Base-by-base conservation (phyloP, 2,329 filamentous ascomycete species). In the Corniculantispora saksenae region DNA sequence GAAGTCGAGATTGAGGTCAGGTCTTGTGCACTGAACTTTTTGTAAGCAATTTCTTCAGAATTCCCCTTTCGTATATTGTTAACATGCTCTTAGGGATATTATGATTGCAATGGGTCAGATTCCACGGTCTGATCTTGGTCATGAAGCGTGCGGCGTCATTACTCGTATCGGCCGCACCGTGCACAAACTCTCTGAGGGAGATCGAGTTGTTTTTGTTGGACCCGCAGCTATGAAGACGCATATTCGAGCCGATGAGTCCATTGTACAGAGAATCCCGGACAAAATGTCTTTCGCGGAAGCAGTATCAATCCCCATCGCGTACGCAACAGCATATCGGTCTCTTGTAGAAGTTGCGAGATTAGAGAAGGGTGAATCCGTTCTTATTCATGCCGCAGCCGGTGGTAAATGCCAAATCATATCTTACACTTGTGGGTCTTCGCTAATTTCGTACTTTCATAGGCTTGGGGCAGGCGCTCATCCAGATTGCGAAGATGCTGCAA, bases 351-450 rank as follows among this genome's bases (percentile, higher is more conserved):
- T 69, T n/a, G 75, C 70, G 4, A 62, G 68, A 3, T 66, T 77
- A 6, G 32, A 64, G 10, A 61, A 51, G 38, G 65, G 67, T 10
- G 67, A 72, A 40, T 72, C 67, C 3, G 71, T 81, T 9, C 72
- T 82, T 7, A 73, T 81, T 43, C 76, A 80, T 61, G 72, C 74
- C 5, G 79, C 74, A 0, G 73, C 75, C 0, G 75, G 77, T 43
- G 72, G 74, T 6, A 72, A 25, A 23, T 50, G 9, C 47, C 32
- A 5, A 32, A 10, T 32, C 32, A 32, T 32, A 32, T 32, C 32
- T 6, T 32, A 10, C 10, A 6, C 32, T 32, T 6, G 32, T 10
- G 5, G 32, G 10, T 10, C 5, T 32, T 25, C n/a, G n/a, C 21
- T 15, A 50, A 25, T 50, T n/a, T n/a, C n/a, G n/a, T n/a, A n/a